A percentile compares a stretch with the other conserved stretches of the same genome.
Conservation (phyloP, 148 eudicot species). For the Dianthus caryophyllus region DNA sequence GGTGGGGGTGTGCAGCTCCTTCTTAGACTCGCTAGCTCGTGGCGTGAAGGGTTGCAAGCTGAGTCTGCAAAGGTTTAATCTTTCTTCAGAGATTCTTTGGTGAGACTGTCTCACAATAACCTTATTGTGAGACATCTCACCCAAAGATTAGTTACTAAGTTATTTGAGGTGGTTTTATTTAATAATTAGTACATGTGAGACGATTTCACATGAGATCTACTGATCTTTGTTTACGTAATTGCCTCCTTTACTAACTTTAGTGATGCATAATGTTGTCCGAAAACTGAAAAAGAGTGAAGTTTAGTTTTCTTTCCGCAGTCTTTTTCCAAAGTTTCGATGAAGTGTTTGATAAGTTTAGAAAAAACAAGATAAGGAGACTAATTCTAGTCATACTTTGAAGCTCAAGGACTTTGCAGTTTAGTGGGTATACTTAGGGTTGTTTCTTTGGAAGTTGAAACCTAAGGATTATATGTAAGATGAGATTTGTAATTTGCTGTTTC, state of each 20-base stretch:
- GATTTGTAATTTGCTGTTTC: constrained; percentile 13
- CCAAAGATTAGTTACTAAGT: no score
- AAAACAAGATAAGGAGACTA: no score
- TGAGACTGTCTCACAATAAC: no score
- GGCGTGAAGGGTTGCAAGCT: constrained; percentile 93
- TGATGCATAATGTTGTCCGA: neutral
- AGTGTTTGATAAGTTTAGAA: no score
- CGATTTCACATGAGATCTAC: neutral
- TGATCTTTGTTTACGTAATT: neutral
- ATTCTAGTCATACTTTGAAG: neutral
- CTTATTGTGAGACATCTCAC: no score
- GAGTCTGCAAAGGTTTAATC: constrained; percentile 83
- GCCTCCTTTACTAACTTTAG: neutral
- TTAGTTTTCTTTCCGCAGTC: neutral
- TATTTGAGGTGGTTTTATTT: no score
- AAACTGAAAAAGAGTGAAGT: no score
- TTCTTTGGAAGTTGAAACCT: neutral
- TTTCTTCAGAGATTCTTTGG: neutral
- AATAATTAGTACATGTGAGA: neutral
- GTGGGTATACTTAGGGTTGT: no score
- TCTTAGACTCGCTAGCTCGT: constrained; percentile 71
- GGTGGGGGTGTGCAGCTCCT: constrained; percentile 88
- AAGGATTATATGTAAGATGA: neutral
- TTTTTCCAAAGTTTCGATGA: no score
- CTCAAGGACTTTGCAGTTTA: neutral